Evolutionary conservation across 2,329 filamentous ascomycete genomes (phyloP), one percentile per base, ranked within the genome.

Genomic region (Setomelanomma holmii): DNA sequence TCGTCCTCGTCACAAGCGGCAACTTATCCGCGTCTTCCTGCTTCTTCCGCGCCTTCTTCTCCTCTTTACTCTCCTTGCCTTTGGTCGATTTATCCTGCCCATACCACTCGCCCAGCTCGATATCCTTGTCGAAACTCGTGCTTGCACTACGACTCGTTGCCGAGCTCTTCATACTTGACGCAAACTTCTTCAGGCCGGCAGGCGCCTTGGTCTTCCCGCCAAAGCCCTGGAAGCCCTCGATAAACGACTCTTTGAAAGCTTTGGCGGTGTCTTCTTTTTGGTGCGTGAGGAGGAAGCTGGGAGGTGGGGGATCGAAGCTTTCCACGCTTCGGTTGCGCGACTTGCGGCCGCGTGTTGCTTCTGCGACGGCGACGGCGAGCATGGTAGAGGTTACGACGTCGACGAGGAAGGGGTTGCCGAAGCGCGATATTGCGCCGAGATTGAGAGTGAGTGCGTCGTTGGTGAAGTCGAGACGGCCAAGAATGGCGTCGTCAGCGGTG

Each of bases 371-470:
- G 35, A 80, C 76, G 14, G 77, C 75, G 23, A 81, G 62, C 10
- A 81, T 63, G 0, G 78, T 72, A 3, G 68, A 69, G 4, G 78
- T 67, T 1, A 73, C 72, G 1, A 79, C 78, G 54, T 81, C 79
- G 44, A 79, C 67, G 38, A 80, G 69, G 61, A 79, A 79, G 4
- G 74, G 68, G 47, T 76, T 78, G n/a, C 75, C 74, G 49, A 80
- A 70, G 16, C 68, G 73, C 11, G 74, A 64, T 2, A 81, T 57
- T 1, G 75, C 76, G 1, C 75, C 76, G 5, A 78, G 64, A 49
- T 82, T 79, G n/a, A 81, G 62, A 2, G 73, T 73, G 14, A 79
- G 71, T 2, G 75, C 72, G 36, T 75, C 74, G 14, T 72, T 71
- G 19, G 60, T 61, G 48, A 81, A 77, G 57, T 80, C 78, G 4